Base-by-base conservation (phyloP, 2,329 filamentous ascomycete species). In the Escovopsis sp. region DNA sequence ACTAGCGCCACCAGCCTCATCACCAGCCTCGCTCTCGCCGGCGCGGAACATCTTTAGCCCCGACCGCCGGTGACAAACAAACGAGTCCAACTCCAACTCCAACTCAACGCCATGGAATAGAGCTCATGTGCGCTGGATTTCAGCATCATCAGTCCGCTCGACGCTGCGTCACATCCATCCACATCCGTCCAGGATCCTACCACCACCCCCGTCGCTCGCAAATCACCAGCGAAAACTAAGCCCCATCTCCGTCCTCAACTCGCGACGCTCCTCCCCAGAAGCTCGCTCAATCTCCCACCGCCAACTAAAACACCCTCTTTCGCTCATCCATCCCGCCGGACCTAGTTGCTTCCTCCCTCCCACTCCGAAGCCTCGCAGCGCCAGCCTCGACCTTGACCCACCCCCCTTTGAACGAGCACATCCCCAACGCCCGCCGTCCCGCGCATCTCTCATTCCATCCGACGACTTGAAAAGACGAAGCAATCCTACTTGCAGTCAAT, bases 161-260 rank as follows among this genome's bases (percentile, higher is more conserved):
- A 32, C 30, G 34, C 36, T 44, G 43, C 43, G 43, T 45, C 43
- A 45, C 43, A 38, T 23, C 23, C 23, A 23, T 23, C 23, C 23
- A 23, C 23, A 6, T 23, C 23, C 23, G 23, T 23, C 23, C 23
- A 23, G 6, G 23, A 23, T 23, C 23, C 2, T 3, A 23, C 4
- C 23, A 23, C 4, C 36, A 12, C 36, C 7, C 23, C 23, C 4
- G 23, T 23, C 23, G 23, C 23, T 23, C 23, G 23, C 23, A 23
- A 23, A 23, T 23, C 6, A 23, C 23, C 23, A 23, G 4, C 4
- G 23, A 23, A 23, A 6, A 23, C 23, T 12, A 6, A 6, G 1
- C 23, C 23, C 23, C 4, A 23, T 23, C 23, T 23, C 4, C 2
- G 23, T 23, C 23, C 6, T 6, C 23, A 23, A 23, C 23, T 23